Base-by-base conservation (phyloP, 2,329 filamentous ascomycete genomes). In the Fusarium fujikuroi region DNA sequence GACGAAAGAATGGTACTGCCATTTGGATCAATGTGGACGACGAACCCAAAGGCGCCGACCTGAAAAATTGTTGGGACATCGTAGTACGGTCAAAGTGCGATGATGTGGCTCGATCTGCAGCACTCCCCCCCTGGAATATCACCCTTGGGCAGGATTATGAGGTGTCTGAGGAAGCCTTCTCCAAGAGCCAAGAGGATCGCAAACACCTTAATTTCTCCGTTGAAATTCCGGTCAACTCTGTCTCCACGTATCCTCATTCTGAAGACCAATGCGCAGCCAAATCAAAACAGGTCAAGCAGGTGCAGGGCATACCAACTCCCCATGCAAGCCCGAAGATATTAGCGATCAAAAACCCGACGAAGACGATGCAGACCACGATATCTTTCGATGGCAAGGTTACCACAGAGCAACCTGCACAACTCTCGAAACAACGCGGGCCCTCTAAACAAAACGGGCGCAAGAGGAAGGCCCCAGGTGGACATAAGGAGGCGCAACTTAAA, bases 11-110 rank as follows among this genome's bases (percentile, higher is more conserved):
- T 75, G 95, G 95, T 2, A 89, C 97, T 66, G 94, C 95, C 0
- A 92, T 97, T 56, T 99, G 95, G 94, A 93, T 99, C 83, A 98
- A 98, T 82, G 90, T 94, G 60, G 95, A 97, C 68, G 87, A 93
- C 1, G 93, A 94, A 74, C 96, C 96, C 2, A 88, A 91, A 47
- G 92, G 93, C 25, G 91, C 90, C 73, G 95, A 98, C 66, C 92
- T 98, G 72, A 95, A 95, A 79, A 92, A 97, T 72, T 95, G 94
- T 78, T 99, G 95, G 92, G 96, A 99, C 81, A 84, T 98, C 68
- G 90, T 98, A 23, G 92, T 99, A 40, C 91, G 91, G 73, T 95
- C 94, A 25, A 92, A 93, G 76, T 96, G 94, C 79, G 96, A 99
- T 80, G 91, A 95, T 72, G 92, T 99, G 43, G 96, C 96, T 25